Conservation (phyloP, 2,329 filamentous ascomycete species). For the Fusarium tricinctum region DNA sequence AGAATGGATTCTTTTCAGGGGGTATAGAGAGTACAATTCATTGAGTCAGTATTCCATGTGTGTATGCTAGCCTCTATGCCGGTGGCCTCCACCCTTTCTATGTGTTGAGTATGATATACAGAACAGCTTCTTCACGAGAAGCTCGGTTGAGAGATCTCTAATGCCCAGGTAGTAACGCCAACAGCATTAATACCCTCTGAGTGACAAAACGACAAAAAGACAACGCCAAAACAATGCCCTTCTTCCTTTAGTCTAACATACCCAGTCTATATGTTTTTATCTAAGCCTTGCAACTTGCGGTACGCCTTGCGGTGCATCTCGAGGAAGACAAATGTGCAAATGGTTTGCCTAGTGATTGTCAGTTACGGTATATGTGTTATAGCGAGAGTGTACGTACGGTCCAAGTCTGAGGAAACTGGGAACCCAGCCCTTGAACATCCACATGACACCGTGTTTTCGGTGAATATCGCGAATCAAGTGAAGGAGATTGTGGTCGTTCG, state of each 20-base stretch:
- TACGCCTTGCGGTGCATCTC: constrained; percentile 89
- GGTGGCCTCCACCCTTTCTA: constrained; percentile 4
- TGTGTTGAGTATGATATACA: constrained; percentile 32
- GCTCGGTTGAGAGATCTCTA: constrained; percentile 14
- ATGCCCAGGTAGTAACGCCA: constrained; percentile 43
- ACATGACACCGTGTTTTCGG: constrained; percentile 77
- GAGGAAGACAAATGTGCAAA: constrained; percentile 87
- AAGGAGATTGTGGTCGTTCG: constrained; percentile 65
- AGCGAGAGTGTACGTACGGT: constrained; percentile 62
- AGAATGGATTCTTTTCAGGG: constrained; percentile 45
- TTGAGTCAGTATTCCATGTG: constrained; percentile 7
- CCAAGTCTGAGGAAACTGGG: constrained; percentile 78
- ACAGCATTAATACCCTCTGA: constrained; percentile 38
- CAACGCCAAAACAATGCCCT: constrained; percentile 45
- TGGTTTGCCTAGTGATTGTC: constrained; percentile 74
- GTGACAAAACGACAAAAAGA: constrained; percentile 34
- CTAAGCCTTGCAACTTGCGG: constrained; percentile 64
- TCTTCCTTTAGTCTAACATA: constrained; percentile 41
- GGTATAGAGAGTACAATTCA: not conserved
- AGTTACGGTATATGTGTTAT: constrained; percentile 13
- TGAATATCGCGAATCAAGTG: constrained; percentile 76
- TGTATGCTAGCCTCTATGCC: constrained; percentile 11
- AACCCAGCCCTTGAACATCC: constrained; percentile 93
- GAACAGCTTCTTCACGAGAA: constrained; percentile 27
- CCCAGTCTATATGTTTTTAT: constrained; percentile 47